These are phyloP conservation scores for Boletus vermiculosoides DNA, from an alignment of 768 basidiomycete genomes.

Conservation along the genomic window DNA sequence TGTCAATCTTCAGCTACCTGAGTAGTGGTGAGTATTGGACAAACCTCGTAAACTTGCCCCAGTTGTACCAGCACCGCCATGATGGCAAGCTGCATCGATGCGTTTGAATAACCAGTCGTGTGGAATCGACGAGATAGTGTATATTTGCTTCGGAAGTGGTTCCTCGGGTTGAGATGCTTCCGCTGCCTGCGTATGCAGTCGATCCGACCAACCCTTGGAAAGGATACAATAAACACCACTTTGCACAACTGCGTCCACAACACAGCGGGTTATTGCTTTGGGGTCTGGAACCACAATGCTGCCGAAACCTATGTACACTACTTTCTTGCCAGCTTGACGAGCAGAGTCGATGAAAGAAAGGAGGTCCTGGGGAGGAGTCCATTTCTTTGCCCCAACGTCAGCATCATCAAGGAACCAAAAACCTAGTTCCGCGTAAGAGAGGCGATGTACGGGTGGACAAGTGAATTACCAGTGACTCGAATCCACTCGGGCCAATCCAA, in stretches of 20 bases:
- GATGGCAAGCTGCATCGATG: conserved; percentile 97
- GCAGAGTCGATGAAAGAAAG: conserved; percentile 82
- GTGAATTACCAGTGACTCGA: conserved; percentile 70
- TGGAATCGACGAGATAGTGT: conserved; percentile 80
- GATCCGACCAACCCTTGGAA: conserved; percentile 98
- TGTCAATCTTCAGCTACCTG: conserved; percentile 3
- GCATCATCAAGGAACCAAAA: conserved; percentile 98
- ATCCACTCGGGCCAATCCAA: conserved; percentile 99
- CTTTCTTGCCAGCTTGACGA: conserved; percentile 71
- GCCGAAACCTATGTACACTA: conserved; percentile 97
- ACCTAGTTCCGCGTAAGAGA: conserved; percentile 44
- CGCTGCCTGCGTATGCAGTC: conserved; percentile 64
- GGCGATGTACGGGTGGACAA: conserved; percentile 4
- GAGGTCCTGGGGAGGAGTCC: conserved; percentile 81
- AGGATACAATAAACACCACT: conserved; percentile 91
- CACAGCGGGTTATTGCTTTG: conserved; percentile 84
- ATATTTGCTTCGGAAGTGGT: conserved; percentile 75
- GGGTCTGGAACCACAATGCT: conserved; percentile 97
- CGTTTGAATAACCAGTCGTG: conserved; percentile 95
- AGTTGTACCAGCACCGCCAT: conserved; percentile 95
- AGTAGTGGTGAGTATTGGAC: conserved; percentile 15
- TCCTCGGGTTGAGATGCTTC: conserved; percentile 65
- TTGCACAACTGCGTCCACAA: conserved; percentile 82
- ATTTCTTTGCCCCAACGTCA: conserved; percentile 84
- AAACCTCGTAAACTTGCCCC: conserved; percentile 90